Evolutionary conservation across 2,329 filamentous ascomycete species (phyloP), one percentile per base, ranked within the genome.

Genomic region (Scedosporium aurantiacum): DNA sequence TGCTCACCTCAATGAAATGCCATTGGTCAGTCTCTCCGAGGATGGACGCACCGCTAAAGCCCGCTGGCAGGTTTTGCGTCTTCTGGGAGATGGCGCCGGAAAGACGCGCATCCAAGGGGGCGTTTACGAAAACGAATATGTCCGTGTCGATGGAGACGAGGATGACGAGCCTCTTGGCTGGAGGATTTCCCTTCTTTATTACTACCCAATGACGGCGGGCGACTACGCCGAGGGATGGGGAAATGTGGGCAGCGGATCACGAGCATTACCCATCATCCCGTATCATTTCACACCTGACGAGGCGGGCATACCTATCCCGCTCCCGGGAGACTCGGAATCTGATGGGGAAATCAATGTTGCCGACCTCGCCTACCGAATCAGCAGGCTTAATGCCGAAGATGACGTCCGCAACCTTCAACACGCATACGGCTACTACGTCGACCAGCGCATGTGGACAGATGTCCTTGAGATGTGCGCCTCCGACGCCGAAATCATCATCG

Each of bases 281-380:
- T 60, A 50, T 16, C 58, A 60, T 16, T 60, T 60, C 18, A 60
- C 58, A 7, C 43, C 58, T 5, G 58, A 60, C n/a, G 43, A 60
- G 28, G 58, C 58, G 3, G 58, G 58, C 3, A 50, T 60, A 27
- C 41, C 41, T 12, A 60, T 60, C 32, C 41, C 16, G n/a, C 58
- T 60, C 6, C 32, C 40, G 6, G 10, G 7, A 6, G 54, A 57
- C 16, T 7, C 18, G 25, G 57, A 47, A 16, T 37, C 12, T 14
- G 40, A 47, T 8, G 2, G 8, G 18, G 57, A 58, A 14, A 28
- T 45, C 57, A 16, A 58, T 47, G 21, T 28, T 4, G 50, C 7
- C 23, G 23, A 25, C 10, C 23, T 60, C 1, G 43, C 58, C 23
- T 60, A 60, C 23, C 21, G 58, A 23, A 37, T 60, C 10, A 12